Base-by-base conservation (phyloP, 2,329 filamentous ascomycete species). In the Trichoderma citrinoviride region DNA sequence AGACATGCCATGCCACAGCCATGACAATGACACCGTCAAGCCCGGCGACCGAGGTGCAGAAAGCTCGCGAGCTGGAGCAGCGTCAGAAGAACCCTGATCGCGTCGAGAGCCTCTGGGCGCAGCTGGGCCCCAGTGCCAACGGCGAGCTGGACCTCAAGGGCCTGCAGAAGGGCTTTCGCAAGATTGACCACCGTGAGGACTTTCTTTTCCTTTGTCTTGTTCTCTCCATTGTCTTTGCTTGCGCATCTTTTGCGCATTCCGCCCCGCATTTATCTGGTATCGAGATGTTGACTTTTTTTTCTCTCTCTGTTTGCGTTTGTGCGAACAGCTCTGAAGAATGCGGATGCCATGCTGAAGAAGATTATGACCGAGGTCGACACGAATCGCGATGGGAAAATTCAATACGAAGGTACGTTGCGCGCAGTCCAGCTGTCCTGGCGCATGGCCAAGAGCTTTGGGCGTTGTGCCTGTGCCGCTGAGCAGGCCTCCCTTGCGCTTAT, bases 161-260 rank as follows among this genome's bases (percentile, higher is more conserved):
- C 37, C 81, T 99, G 71, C 90, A 93, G 79, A 91, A 88, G 79
- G 95, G 94, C 4, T 80, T 99, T 74, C 87, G 83, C 76, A 91
- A 88, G 77, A 92, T 98, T 73, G 93, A 98, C 77, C 95, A 99
- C 77, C 95, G 93, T 96, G 74, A 79, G 82, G 72, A n/a, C 8
- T 27, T 10, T 17, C 46, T 40, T 15, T 21, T 43, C 49, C 46
- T 27, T 2, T 19, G 2, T 44, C n/a, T n/a, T n/a, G n/a, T 23
- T 37, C n/a, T 47, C 25, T 17, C 2, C 49, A 19, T 52, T 52
- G 49, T 3, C 14, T 14, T 14, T 3, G 33, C 1, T 2, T 33
- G 33, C n/a, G 49, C 49, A 52, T 17, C 46, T 46, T 46, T 46
- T n/a, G 46, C 57, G 57, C 49, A 54, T 44, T 49, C 47, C 29